Evolutionary conservation across 2,329 filamentous ascomycete species (phyloP), one percentile per base, ranked within the genome.

Genomic region (Fusarium sp.): DNA sequence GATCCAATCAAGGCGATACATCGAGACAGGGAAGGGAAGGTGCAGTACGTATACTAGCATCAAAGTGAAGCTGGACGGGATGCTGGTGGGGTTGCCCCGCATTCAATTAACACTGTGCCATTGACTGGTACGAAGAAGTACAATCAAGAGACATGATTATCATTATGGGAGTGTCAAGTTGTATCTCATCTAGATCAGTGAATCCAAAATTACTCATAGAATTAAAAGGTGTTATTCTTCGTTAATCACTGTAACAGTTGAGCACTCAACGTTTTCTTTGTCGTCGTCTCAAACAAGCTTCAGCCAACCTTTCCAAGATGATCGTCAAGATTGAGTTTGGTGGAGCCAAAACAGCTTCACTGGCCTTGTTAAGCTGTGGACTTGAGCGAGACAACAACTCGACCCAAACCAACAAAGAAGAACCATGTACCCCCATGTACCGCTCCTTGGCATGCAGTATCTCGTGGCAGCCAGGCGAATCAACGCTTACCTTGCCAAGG

Each of bases 271-370:
- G 4, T 21, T 28, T 20, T 3, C 37, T n/a, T 18, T 27, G 21
- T 27, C n/a, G 7, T 34, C n/a, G 30, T 13, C n/a, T 34, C 21
- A 23, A 53, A 54, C 14, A 56, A 47, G 40, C 47, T 49, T 37
- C 40, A 66, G 62, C 47, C 49, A 48, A 50, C 32, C 47, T 47
- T 25, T 48, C 50, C 48, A 46, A 56, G 20, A 50, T 30, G 68
- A 76, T 73, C 60, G 69, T 77, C 71, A 56, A 78, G 73, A 77
- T 77, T 75, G 71, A 63, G 76, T 77, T 78, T 68, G 63, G 67
- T 74, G 70, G 63, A 50, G 56, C 64, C 48, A n/a, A 45, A 57
- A 69, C 63, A 59, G 42, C 54, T 50, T 54, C 43, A 37, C 55
- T 55, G 48, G 25, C 28, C 48, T 14, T 53, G 55, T 27, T 14